Conservation (phyloP, 345 rosid genomes). For the Carallia brachiata region DNA sequence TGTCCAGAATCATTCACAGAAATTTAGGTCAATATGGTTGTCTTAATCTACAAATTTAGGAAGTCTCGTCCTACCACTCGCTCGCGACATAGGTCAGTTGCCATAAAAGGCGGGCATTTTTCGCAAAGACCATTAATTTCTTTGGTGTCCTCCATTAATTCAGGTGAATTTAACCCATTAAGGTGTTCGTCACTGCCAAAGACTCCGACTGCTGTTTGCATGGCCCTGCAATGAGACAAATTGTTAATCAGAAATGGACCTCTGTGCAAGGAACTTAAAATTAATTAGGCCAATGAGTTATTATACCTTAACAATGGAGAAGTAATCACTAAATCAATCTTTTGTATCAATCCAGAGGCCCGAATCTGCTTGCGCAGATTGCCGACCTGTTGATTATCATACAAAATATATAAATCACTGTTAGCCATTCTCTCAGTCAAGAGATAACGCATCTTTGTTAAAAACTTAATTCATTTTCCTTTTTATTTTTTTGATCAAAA, state of each 20-base stretch:
- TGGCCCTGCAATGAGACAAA: conserved; percentile 42
- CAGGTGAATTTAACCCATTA: conserved; percentile 19
- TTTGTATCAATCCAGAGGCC: conserved; percentile 29
- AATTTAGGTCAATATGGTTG: too few species aligned
- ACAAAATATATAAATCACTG: neutral
- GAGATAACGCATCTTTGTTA: too few species aligned
- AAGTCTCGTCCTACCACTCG: conserved; percentile 43
- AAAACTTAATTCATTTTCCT: too few species aligned
- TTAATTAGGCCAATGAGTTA: neutral
- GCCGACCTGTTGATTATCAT: conserved; percentile 30
- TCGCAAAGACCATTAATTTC: conserved; percentile 21
- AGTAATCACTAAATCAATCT: conserved; percentile 49
- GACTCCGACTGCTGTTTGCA: conserved; percentile 74
- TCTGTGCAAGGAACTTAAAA: neutral
- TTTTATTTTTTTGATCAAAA: too few species aligned
- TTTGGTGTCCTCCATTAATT: conserved; percentile 17
- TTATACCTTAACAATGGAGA: conserved; percentile 61
- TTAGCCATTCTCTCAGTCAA: too few species aligned
- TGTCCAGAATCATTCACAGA: too few species aligned
- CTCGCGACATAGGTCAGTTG: conserved; percentile 74
- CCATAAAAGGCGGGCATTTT: conserved; percentile 52
- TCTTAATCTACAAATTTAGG: too few species aligned
- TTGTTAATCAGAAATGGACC: neutral
- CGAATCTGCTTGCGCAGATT: conserved; percentile 38
- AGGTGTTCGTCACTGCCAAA: conserved; percentile 43